A percentile compares a stretch with the other conserved stretches of the same genome.
These are phyloP conservation scores for Arthrocladium fulminans DNA, from an alignment of 2,329 filamentous ascomycete genomes.

Conservation along the genomic window DNA sequence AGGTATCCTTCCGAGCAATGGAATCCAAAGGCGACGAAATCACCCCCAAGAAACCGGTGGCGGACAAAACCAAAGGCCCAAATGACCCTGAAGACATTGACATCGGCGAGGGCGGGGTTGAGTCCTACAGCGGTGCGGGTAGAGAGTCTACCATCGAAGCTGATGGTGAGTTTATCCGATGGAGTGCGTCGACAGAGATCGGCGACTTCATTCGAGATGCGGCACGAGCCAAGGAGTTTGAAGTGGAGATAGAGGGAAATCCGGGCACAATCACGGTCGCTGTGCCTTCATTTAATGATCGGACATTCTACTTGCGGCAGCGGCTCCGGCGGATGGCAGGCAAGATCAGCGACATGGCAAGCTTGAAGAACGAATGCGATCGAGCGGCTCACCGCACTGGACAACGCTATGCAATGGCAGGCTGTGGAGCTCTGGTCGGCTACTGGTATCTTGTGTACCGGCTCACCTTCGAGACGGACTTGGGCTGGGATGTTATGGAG, in stretches of 20 bases:
- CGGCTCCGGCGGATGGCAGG: conserved; percentile 62
- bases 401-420: conserved; percentile 68
- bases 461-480: conserved; percentile 58
- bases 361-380: conserved; percentile 76
- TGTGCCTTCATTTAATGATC: conserved; percentile 78
- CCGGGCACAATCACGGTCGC: conserved; percentile 61
- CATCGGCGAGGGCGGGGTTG: conserved; percentile 49
- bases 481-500: conserved; percentile 87
- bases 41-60: conserved; percentile 29
- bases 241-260: conserved; percentile 68
- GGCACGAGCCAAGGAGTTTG: conserved; percentile 73
- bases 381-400: conserved; percentile 65
- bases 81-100: conserved; percentile 34
- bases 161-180: conserved; percentile 64
- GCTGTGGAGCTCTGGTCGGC: conserved; percentile 60
- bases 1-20: conserved; percentile 70
- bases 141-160: conserved; percentile 46
- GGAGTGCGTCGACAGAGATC: conserved; percentile 81
- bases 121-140: conserved; percentile 62
- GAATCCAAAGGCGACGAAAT: conserved; percentile 57
- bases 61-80: conserved; percentile 25
- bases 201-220: conserved; percentile 92
- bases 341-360: conserved; percentile 59
- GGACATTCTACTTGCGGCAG: conserved; percentile 80
- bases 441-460: conserved; percentile 80